These are phyloP conservation scores for Rhododendron mucronatum DNA, from an alignment of 148 eudicot species.

Conservation along the genomic window DNA sequence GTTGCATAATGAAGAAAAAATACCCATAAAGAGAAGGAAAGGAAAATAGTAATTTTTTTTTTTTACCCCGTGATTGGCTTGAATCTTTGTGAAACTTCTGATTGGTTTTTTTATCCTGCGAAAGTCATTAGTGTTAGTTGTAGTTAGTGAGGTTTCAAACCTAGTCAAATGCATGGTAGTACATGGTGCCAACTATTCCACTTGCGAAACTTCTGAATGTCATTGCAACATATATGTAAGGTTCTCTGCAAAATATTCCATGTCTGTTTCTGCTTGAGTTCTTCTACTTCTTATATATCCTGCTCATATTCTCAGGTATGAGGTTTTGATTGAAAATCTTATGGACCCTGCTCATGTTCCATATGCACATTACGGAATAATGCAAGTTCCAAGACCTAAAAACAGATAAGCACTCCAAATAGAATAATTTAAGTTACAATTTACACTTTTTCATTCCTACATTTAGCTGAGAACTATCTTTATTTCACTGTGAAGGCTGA, in stretches of 20 bases:
- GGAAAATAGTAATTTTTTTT: neutral
- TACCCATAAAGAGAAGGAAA: neutral
- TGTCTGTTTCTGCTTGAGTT: neutral
- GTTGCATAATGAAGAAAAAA: neutral
- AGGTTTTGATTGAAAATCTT: constrained; percentile 77
- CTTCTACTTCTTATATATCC: constrained; percentile 1
- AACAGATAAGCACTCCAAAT: constrained; percentile 26
- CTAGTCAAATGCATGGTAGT: neutral
- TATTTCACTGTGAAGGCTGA: constrained; percentile 54
- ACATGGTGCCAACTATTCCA: neutral
- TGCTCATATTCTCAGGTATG: constrained; percentile 55
- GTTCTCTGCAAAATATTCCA: neutral
- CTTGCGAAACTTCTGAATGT: neutral
- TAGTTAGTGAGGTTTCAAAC: neutral
- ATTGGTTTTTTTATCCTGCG: neutral
- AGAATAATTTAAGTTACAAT: neutral
- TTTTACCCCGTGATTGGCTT: neutral
- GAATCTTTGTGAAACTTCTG: neutral
- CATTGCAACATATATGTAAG: too few relatives aligned
- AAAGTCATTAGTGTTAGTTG: neutral
- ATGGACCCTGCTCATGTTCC: constrained; percentile 97
- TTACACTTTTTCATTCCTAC: neutral
- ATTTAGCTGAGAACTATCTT: constrained; percentile 17
- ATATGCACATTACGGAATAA: constrained; percentile 82
- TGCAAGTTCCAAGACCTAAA: constrained; percentile 34